Evolutionary conservation across 2,329 filamentous ascomycete genomes (phyloP), one percentile per base, ranked within the genome.

Genomic region (Ciborinia camelliae): DNA sequence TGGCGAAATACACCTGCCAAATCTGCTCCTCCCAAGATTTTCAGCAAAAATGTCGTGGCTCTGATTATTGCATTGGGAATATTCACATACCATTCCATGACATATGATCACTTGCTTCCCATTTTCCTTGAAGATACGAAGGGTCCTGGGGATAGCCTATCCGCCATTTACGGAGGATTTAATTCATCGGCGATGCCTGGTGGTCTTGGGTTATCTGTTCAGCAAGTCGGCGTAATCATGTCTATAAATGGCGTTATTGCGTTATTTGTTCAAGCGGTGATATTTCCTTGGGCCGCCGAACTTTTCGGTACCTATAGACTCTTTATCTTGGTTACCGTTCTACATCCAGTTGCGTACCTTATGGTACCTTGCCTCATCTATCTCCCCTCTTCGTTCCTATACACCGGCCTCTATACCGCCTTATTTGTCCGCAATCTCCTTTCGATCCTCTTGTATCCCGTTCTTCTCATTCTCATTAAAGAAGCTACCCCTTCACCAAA

Each of bases 51-150:
- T 48, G 87, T 97, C 66, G 80, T 90, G 69, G 87, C 90, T 76
- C 84, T 97, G 62, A 86, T 95, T 47, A 73, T 92, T n/a, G 89
- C 93, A 1, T 79, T 97, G 55, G 91, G 90, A 52, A 91, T 97
- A 68, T 97, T 96, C 79, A 95, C 92, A 5, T 96, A 96, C 75
- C 93, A 97, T 77, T 92, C 90, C 45, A 97, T 97, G 92, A 92
- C 90, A 0, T 97, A 91, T 77, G 94, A 97, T 73, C 91, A 96
- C 75, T 83, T 97, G 0, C 82, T 97, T 62, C 93, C 93, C 9
- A 97, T 97, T 66, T 97, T 97, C 78, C 86, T 97, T 60, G 92
- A 97, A 75, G 92, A 97, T 71, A 82, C 87, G 48, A 83, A 84
- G 37, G 79, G 77, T 67, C 50, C 68, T 5, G 54, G 66, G 10